Conservation (phyloP, 805 yeast species). For the Candida sonorensis region DNA sequence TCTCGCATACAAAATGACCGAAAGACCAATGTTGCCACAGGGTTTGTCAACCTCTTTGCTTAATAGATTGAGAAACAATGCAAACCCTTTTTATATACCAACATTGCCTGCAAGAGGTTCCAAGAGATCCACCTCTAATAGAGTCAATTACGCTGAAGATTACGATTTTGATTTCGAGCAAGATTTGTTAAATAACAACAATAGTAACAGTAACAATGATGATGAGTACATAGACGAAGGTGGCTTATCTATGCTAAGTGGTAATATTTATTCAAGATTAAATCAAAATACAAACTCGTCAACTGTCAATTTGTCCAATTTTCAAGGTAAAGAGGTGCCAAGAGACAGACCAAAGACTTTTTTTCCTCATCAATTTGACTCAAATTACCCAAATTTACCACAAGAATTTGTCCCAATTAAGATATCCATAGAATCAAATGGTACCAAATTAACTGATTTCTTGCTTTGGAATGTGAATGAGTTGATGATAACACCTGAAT, state of each 20-base stretch:
- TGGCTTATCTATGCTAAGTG: slow-evolving; percentile 25
- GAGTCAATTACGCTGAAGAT: slow-evolving; percentile 74
- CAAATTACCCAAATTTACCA: slow-evolving; percentile 29
- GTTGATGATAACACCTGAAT: slow-evolving; percentile 60
- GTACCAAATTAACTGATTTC: slow-evolving; percentile 50
- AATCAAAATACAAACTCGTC: not conserved
- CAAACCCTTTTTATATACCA: slow-evolving; percentile 65
- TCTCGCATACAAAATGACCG: slow-evolving; percentile 8
- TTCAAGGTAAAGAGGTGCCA: slow-evolving; percentile 33
- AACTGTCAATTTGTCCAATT: slow-evolving; percentile 23
- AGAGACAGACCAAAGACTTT: slow-evolving; percentile 29
- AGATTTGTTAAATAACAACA: slow-evolving; percentile 17
- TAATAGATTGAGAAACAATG: slow-evolving; percentile 64
- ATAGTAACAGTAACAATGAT: too few relatives aligned
- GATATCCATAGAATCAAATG: slow-evolving; percentile 52
- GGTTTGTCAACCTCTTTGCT: slow-evolving; percentile 72
- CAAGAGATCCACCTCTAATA: slow-evolving; percentile 55
- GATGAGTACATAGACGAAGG: slow-evolving; percentile 43
- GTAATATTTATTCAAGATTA: not conserved
- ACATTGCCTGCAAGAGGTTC: slow-evolving; percentile 74
- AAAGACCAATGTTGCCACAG: slow-evolving; percentile 50
- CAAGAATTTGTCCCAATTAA: slow-evolving; percentile 61
- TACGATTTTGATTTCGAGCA: slow-evolving; percentile 49
- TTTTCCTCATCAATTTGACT: slow-evolving; percentile 27
- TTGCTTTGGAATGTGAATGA: slow-evolving; percentile 73